phyloP scores from a whole-genome alignment of 1,139 yeast genomes.

The Blastobotrys persicus region DNA sequence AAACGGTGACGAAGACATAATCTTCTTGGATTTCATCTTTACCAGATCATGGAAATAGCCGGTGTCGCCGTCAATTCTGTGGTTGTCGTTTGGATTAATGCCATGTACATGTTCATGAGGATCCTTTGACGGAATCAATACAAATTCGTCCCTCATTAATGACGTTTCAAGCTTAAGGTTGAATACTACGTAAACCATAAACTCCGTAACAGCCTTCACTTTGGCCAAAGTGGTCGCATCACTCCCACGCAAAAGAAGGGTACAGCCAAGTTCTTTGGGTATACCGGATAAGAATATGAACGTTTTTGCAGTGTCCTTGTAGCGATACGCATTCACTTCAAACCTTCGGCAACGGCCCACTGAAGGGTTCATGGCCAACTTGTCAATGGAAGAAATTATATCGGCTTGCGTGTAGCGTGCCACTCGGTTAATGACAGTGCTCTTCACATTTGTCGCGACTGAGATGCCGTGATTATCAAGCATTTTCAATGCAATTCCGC shows the following conservation, averaged over 20 bases:
- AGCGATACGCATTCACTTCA: slow-evolving; percentile 62
- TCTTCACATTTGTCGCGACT: slow-evolving; percentile 76
- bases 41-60: slow-evolving; percentile 50
- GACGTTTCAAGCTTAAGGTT: slow-evolving; percentile 80
- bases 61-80: slow-evolving; percentile 15
- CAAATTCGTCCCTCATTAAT: slow-evolving; percentile 71
- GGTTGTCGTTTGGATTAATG: background rate
- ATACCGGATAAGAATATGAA: slow-evolving; percentile 78
- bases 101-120: background rate
- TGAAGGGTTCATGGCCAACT: slow-evolving; percentile 54
- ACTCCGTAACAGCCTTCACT: slow-evolving; percentile 76
- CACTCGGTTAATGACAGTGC: slow-evolving; percentile 76
- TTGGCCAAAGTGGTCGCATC: slow-evolving; percentile 54
- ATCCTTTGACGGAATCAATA: slow-evolving; percentile 42
- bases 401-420: slow-evolving; percentile 83
- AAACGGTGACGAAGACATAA: slow-evolving; percentile 72
- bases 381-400: slow-evolving; percentile 65
- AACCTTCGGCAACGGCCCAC: slow-evolving; percentile 74
- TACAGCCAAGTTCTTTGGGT: slow-evolving; percentile 71
- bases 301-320: slow-evolving; percentile 58
- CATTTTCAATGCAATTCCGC: slow-evolving; percentile 75
- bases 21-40: slow-evolving; percentile 48
- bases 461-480: slow-evolving; percentile 76
- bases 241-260: slow-evolving; percentile 78
- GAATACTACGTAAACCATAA: slow-evolving; percentile 72